Conservation (phyloP, 1,284 basidiomycete species). For the Mrakiaceae sp. region DNA sequence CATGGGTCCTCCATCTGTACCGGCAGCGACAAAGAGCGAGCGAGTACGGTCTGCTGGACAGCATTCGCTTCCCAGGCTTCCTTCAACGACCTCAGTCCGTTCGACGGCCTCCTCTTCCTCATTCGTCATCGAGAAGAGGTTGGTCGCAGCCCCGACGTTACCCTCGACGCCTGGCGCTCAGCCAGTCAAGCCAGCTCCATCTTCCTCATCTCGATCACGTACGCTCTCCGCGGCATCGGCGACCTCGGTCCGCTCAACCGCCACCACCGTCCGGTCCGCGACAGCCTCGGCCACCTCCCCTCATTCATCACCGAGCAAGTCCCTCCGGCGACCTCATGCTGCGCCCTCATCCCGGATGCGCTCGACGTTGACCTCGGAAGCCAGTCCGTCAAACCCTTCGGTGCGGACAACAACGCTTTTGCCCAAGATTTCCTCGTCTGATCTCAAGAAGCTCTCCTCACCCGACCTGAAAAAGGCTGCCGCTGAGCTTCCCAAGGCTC, state of each 20-base stretch:
- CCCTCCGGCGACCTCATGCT: background rate
- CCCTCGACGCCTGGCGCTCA: background rate
- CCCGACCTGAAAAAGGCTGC: no score
- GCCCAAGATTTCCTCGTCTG: background rate
- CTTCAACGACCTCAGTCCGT: background rate
- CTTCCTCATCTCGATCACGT: background rate
- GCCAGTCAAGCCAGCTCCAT: constrained; percentile 5
- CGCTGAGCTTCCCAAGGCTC: no score
- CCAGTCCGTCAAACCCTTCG: no score
- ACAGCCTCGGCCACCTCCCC: background rate
- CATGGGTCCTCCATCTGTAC: no score
- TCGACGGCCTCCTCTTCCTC: background rate
- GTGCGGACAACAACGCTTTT: background rate
- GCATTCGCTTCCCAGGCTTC: background rate
- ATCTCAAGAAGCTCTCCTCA: constrained; percentile 19
- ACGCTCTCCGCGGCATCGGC: background rate
- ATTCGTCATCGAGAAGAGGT: background rate
- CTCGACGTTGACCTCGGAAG: background rate
- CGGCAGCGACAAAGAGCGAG: no score
- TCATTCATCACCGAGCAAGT: background rate
- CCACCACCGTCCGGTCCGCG: background rate
- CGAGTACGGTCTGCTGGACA: no score
- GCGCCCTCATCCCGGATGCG: background rate
- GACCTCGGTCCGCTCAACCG: background rate
- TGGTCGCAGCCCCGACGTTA: background rate